These are phyloP conservation scores for Mortierella sp. DNA, from an alignment of 371 early-diverging fungal species.

Conservation along the genomic window DNA sequence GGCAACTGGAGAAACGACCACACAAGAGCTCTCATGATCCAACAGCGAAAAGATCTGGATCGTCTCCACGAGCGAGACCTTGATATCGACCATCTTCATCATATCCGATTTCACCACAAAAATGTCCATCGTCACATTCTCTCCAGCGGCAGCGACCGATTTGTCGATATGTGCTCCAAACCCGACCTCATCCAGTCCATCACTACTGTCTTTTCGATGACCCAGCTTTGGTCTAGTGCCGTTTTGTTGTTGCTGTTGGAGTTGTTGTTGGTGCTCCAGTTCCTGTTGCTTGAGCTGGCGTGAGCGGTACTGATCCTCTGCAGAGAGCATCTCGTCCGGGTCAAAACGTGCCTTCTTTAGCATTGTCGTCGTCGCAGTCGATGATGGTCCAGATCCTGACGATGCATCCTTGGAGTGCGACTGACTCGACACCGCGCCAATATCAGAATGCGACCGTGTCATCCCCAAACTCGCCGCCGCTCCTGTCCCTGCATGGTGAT, in stretches of 20 bases:
- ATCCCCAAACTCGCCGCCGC: background rate
- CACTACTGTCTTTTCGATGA: background rate
- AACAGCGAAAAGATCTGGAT: slow-evolving; percentile 35
- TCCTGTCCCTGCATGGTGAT: background rate
- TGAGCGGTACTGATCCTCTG: slow-evolving; percentile 18
- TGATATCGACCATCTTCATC: slow-evolving; percentile 51
- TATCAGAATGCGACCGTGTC: slow-evolving; percentile 16
- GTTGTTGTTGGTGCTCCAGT: slow-evolving; percentile 3
- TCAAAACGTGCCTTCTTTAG: background rate
- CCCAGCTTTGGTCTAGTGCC: background rate
- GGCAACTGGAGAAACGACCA: background rate
- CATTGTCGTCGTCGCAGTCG: background rate
- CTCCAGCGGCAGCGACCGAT: slow-evolving; percentile 49
- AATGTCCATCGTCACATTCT: slow-evolving; percentile 45
- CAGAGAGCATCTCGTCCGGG: slow-evolving; percentile 11
- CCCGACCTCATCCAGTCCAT: slow-evolving; percentile 51
- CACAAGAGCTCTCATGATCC: slow-evolving; percentile 3
- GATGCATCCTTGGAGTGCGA: background rate
- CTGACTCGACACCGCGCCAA: slow-evolving; percentile 10
- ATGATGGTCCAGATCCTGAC: no score
- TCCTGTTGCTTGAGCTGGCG: slow-evolving; percentile 11
- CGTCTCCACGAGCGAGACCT: slow-evolving; percentile 55
- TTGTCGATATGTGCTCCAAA: slow-evolving; percentile 56
- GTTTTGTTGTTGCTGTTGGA: slow-evolving; percentile 1
- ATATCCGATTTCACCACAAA: slow-evolving; percentile 55